phyloP scores from a whole-genome alignment of 805 yeast genomes.

The Spathaspora gorwiae region DNA sequence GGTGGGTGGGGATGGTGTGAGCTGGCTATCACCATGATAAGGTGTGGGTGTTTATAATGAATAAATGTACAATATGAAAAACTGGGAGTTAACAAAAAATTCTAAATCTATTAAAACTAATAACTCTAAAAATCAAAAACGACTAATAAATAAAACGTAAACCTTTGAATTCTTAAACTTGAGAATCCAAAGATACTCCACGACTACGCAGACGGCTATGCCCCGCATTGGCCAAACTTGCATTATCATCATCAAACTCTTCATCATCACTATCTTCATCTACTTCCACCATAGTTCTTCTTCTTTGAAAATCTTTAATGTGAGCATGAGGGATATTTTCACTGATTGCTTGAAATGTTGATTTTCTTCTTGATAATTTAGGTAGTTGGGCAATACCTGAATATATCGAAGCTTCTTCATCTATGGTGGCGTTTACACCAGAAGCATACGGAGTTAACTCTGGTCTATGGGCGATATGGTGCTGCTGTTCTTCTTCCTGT shows the following conservation, averaged over 20 bases:
- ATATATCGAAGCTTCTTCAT: neutral
- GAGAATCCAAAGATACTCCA: too few relatives aligned
- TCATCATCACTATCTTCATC: slow-evolving; percentile 35
- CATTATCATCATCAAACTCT: slow-evolving; percentile 18
- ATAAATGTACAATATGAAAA: too few relatives aligned
- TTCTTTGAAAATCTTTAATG: slow-evolving; percentile 78
- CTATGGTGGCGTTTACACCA: neutral
- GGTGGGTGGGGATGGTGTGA: too few relatives aligned
- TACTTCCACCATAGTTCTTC: slow-evolving; percentile 33
- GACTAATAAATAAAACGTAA: too few relatives aligned
- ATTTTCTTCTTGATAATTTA: slow-evolving; percentile 14
- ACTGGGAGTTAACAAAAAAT: too few relatives aligned
- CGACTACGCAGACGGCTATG: neutral
- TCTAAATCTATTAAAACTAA: too few relatives aligned
- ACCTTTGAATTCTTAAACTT: too few relatives aligned
- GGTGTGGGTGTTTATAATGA: too few relatives aligned
- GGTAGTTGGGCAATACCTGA: slow-evolving; percentile 4
- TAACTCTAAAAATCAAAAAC: too few relatives aligned
- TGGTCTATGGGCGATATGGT: neutral
- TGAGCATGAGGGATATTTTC: slow-evolving; percentile 70
- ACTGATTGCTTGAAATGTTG: slow-evolving; percentile 42
- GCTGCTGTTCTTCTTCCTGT: neutral
- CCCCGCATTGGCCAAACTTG: neutral
- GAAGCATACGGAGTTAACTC: neutral
- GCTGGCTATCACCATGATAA: too few relatives aligned